Evolutionary conservation across 164 flowering plant species (phyloP).

Genomic region (Protea cynaroides): DNA sequence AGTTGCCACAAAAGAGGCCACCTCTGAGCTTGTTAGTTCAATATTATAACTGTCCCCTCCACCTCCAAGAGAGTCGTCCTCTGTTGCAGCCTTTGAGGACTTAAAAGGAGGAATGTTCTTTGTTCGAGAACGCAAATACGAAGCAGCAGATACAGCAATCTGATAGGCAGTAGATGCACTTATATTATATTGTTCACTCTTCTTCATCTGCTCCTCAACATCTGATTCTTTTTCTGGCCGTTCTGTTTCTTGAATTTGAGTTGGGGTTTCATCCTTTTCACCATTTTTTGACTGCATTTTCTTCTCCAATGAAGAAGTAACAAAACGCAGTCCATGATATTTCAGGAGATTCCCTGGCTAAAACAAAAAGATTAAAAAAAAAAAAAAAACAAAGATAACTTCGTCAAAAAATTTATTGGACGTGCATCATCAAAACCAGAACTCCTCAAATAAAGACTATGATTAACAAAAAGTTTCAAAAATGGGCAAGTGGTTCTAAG

Average conservation of each 20-base stretch:
- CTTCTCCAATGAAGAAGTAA: conserved; percentile 82
- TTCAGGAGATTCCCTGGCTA: conserved; percentile 67
- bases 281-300: conserved; percentile 31
- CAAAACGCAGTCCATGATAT: conserved; percentile 44
- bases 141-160: conserved; percentile 86
- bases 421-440: neutral
- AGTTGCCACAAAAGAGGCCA: conserved; percentile 76
- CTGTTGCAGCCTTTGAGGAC: conserved; percentile 25
- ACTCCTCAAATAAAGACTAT: neutral
- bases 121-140: conserved; percentile 74
- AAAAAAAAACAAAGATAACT: neutral
- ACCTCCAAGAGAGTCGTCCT: conserved; percentile 17
- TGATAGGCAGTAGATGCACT: conserved; percentile 70
- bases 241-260: conserved; percentile 24
- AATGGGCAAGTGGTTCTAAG: no score
- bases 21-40: conserved; percentile 34
- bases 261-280: conserved; percentile 28
- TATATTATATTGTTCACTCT: conserved; percentile 30
- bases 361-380: neutral
- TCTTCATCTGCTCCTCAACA: conserved; percentile 27
- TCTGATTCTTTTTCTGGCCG: conserved; percentile 13
- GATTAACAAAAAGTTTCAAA: neutral
- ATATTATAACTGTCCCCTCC: conserved; percentile 10
- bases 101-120: conserved; percentile 56
- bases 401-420: no score